These are phyloP conservation scores for Botrytis sinoallii DNA, from an alignment of 2,329 filamentous ascomycete species.

Conservation along the genomic window DNA sequence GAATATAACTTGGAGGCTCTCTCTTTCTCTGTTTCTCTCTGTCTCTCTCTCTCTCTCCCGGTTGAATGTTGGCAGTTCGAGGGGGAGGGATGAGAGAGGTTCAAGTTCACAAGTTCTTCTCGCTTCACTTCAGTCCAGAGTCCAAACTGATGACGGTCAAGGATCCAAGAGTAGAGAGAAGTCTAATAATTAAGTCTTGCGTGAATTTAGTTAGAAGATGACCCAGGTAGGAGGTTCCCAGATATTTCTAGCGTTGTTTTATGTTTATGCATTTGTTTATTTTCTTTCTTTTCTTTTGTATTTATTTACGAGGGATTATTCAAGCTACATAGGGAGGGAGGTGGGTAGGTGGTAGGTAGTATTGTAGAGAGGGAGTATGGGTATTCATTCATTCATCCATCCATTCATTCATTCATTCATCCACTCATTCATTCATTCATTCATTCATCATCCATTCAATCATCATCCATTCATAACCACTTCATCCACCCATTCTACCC, in stretches of 20 bases:
- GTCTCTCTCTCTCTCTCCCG: not conserved
- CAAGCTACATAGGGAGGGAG: not conserved
- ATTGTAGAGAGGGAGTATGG: too few species aligned
- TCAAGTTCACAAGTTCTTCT: not conserved
- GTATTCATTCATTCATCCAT: not conserved
- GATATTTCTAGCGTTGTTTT: not conserved
- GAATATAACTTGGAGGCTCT: not conserved
- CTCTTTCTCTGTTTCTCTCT: not conserved
- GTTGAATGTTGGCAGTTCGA: not conserved
- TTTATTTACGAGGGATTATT: not conserved
- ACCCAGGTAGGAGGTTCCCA: not conserved
- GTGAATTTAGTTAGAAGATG: not conserved
- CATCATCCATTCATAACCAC: not conserved
- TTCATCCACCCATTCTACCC: not conserved
- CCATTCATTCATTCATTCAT: not conserved
- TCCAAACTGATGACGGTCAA: not conserved
- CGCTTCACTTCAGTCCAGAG: conserved; percentile 5
- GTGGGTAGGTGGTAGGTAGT: not conserved
- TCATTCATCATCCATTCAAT: not conserved
- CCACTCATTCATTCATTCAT: not conserved
- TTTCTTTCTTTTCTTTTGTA: not conserved
- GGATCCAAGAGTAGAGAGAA: conserved; percentile 2
- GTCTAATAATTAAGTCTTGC: not conserved
- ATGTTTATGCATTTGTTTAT: conserved; percentile 1
- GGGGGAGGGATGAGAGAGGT: not conserved